A percentile compares a stretch with the other conserved stretches of the same genome.
These are phyloP conservation scores for Pyrenophora graminea DNA, from an alignment of 2,329 filamentous ascomycete species.

Conservation along the genomic window DNA sequence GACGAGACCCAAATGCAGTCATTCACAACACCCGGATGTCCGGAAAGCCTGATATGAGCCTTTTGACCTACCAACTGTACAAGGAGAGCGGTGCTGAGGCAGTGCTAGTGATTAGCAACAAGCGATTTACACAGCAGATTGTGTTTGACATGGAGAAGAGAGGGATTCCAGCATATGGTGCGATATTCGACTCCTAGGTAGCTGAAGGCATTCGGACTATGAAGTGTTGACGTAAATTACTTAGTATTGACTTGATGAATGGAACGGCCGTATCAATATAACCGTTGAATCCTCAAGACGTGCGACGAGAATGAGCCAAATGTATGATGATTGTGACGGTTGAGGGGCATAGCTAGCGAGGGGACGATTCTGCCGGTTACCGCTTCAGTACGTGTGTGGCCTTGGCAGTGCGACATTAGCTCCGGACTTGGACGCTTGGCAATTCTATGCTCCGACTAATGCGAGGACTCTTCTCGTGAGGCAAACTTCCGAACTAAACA, in stretches of 20 bases:
- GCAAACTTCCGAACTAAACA: no score
- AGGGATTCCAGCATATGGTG: slow-evolving; percentile 70
- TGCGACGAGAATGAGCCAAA: no score
- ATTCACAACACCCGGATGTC: slow-evolving; percentile 69
- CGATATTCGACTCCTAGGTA: slow-evolving; percentile 69
- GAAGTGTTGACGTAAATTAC: background rate
- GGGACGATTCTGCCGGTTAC: background rate
- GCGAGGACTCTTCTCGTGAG: no score
- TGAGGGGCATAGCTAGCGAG: no score
- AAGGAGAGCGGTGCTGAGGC: slow-evolving; percentile 63
- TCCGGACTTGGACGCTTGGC: no score
- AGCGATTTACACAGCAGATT: slow-evolving; percentile 67
- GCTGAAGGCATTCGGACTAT: background rate
- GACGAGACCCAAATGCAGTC: slow-evolving; percentile 65
- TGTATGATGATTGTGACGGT: no score
- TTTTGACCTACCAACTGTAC: slow-evolving; percentile 60
- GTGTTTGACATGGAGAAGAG: slow-evolving; percentile 70
- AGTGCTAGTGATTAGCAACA: slow-evolving; percentile 74
- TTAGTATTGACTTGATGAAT: background rate
- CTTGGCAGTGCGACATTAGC: background rate
- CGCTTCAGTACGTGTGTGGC: slow-evolving; percentile 1
- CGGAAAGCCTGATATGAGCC: slow-evolving; percentile 67
- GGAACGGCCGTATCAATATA: background rate
- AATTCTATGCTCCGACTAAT: no score
- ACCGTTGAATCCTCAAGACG: background rate